These are phyloP conservation scores for Zygotorulaspora sp. DNA, from an alignment of 805 yeast genomes.

Conservation along the genomic window DNA sequence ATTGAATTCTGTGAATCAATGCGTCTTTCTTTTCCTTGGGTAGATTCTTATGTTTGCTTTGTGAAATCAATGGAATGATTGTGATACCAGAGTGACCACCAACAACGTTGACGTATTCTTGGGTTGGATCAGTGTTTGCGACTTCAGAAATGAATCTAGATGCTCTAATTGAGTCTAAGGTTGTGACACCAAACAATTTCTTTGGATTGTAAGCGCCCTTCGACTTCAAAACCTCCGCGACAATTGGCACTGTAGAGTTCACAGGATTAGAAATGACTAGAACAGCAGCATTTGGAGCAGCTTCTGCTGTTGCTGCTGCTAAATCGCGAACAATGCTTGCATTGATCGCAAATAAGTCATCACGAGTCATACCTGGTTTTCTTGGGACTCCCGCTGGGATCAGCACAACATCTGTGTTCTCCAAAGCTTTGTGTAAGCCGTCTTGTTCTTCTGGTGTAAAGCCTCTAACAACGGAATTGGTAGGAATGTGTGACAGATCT, in stretches of 20 bases:
- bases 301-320: slow-evolving; percentile 78
- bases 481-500: slow-evolving; percentile 89
- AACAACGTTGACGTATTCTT: slow-evolving; percentile 78
- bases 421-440: slow-evolving; percentile 69
- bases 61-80: slow-evolving; percentile 88
- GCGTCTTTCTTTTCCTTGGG: slow-evolving; percentile 62
- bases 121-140: slow-evolving; percentile 57
- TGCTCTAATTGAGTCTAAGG: slow-evolving; percentile 86
- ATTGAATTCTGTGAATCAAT: slow-evolving; percentile 83
- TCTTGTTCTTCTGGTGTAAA: slow-evolving; percentile 73
- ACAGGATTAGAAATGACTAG: slow-evolving; percentile 90
- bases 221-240: slow-evolving; percentile 83
- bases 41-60: slow-evolving; percentile 59
- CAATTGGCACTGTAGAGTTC: slow-evolving; percentile 96
- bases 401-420: slow-evolving; percentile 68
- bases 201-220: slow-evolving; percentile 87
- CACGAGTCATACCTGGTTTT: slow-evolving; percentile 99
- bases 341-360: slow-evolving; percentile 92
- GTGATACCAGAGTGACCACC: slow-evolving; percentile 98
- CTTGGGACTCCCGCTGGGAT: slow-evolving; percentile 98
- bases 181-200: slow-evolving; percentile 93
- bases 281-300: slow-evolving; percentile 79
- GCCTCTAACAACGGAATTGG: slow-evolving; percentile 84
- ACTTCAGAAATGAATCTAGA: slow-evolving; percentile 69
- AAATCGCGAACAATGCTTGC: slow-evolving; percentile 93